Evolutionary conservation across 2,329 filamentous ascomycete species (phyloP).

Genomic region (Aspergillus luchuensis): DNA sequence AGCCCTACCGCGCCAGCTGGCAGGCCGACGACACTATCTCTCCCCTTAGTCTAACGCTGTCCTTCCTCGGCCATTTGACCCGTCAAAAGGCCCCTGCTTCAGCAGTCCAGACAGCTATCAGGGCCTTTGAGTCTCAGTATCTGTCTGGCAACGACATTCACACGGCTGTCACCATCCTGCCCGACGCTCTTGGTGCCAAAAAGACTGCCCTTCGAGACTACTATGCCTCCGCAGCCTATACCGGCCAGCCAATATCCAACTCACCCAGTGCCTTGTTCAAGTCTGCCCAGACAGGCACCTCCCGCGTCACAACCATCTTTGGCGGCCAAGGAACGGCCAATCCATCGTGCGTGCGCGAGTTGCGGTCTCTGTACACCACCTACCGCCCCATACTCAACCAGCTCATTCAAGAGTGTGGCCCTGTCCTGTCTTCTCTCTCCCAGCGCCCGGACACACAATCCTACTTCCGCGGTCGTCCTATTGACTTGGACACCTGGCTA

Average conservation of each 20-base stretch:
- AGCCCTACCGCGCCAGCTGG: not conserved
- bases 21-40: not conserved
- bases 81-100: not conserved
- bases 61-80: not conserved
- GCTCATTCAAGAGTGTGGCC: not conserved
- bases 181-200: not conserved
- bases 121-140: not conserved
- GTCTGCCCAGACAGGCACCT: not conserved
- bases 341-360: not conserved
- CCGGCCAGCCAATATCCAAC: not conserved
- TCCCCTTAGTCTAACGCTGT: not conserved
- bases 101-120: not conserved
- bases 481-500: conserved; percentile 3
- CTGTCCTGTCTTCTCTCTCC: not conserved
- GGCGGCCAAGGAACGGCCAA: conserved; percentile 1
- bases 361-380: not conserved
- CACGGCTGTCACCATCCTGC: not conserved
- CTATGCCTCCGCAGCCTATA: not conserved
- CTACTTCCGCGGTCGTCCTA: not conserved
- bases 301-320: not conserved
- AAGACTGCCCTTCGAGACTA: not conserved
- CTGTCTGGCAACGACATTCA: not conserved
- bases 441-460: not conserved
- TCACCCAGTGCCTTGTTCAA: not conserved
- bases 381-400: not conserved